phyloP scores from a whole-genome alignment of 306 rosid species.

The Prunus salicina region DNA sequence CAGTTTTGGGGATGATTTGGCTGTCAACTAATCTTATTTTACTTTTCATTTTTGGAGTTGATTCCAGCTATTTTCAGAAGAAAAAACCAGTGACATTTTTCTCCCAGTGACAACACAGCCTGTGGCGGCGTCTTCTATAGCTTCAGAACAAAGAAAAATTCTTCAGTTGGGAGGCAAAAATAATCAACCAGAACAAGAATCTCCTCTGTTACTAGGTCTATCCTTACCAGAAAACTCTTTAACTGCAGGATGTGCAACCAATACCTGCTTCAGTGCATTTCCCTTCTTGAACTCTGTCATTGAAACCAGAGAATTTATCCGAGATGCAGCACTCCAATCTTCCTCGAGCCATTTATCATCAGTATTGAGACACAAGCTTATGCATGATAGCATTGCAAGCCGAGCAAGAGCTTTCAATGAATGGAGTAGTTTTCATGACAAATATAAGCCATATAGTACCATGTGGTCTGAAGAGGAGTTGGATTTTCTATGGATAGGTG shows the following conservation, averaged over 20 bases:
- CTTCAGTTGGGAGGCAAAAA: conserved; percentile 25
- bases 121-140: conserved; percentile 28
- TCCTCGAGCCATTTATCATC: conserved; percentile 34
- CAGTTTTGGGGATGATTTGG: conserved; percentile 9
- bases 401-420: conserved; percentile 41
- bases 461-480: conserved; percentile 76
- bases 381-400: conserved; percentile 47
- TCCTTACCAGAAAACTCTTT: conserved; percentile 39
- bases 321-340: conserved; percentile 33
- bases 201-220: conserved; percentile 46
- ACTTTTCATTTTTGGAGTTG: conserved; percentile 17
- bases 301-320: conserved; percentile 37
- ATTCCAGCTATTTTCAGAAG: conserved; percentile 49
- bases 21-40: conserved; percentile 14
- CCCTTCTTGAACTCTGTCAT: conserved; percentile 31
- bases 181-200: conserved; percentile 23
- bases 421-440: conserved; percentile 37
- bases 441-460: conserved; percentile 25
- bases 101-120: conserved; percentile 30
- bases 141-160: conserved; percentile 33
- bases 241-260: conserved; percentile 31
- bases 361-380: conserved; percentile 34
- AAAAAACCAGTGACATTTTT: conserved; percentile 28
- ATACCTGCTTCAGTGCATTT: conserved; percentile 27
- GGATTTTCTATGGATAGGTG: conserved; percentile 76